These are phyloP conservation scores for Triangularia verruculosa DNA, from an alignment of 2,329 filamentous ascomycete species.

Conservation along the genomic window DNA sequence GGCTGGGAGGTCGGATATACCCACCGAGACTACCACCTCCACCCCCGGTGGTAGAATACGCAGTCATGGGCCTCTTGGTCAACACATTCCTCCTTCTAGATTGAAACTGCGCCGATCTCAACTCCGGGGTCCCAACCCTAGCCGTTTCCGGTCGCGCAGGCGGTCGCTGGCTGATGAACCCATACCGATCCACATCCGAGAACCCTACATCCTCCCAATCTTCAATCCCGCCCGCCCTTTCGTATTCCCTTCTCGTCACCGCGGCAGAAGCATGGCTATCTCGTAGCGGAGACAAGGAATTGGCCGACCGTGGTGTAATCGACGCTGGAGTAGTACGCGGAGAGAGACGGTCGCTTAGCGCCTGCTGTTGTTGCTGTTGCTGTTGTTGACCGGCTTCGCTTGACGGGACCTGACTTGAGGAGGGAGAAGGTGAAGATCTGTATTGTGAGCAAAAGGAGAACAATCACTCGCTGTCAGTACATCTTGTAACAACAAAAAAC, in stretches of 20 bases:
- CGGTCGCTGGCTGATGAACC: constrained; percentile 55
- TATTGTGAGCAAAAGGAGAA: constrained; percentile 21
- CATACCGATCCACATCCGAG: constrained; percentile 63
- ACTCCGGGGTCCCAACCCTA: constrained; percentile 41
- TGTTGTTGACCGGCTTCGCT: constrained; percentile 4
- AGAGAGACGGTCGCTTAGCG: constrained; percentile 30
- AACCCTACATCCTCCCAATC: constrained; percentile 65
- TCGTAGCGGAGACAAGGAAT: constrained; percentile 44
- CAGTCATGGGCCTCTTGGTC: constrained; percentile 38
- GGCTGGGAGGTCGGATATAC: constrained; percentile 44
- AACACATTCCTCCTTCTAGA: constrained; percentile 48
- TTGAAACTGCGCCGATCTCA: constrained; percentile 42
- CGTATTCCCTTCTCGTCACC: constrained; percentile 38
- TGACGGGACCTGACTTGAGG: constrained; percentile 11
- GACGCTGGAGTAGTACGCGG: constrained; percentile 31
- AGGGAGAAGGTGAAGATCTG: constrained; percentile 20
- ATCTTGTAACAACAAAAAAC: background rate
- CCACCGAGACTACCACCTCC: constrained; percentile 32
- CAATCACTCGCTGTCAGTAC: constrained; percentile 19
- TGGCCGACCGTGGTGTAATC: constrained; percentile 42
- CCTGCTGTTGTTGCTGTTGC: background rate
- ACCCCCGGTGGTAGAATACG: constrained; percentile 31
- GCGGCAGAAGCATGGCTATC: constrained; percentile 34
- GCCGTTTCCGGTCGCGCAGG: constrained; percentile 36
- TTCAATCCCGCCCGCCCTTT: constrained; percentile 59